A percentile compares a stretch with the other conserved stretches of the same genome.
Evolutionary conservation across 1,284 basidiomycete species (phyloP).

Genomic region (Marasmius oreades): DNA sequence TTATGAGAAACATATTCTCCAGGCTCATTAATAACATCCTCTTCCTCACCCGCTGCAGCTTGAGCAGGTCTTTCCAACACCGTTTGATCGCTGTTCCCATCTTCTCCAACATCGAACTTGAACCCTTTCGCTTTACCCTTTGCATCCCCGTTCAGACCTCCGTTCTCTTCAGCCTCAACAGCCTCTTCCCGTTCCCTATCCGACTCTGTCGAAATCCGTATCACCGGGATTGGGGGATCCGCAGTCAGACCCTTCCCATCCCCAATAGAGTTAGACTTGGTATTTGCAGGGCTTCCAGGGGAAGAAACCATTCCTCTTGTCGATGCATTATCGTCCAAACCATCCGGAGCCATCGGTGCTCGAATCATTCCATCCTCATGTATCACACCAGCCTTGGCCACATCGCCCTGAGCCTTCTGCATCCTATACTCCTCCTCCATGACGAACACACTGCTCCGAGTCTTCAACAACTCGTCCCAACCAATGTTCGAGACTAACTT

Average conservation of each 20-base stretch:
- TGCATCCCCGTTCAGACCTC: slow-evolving; percentile 52
- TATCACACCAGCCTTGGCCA: slow-evolving; percentile 35
- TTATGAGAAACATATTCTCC: slow-evolving; percentile 21
- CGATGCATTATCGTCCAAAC: slow-evolving; percentile 73
- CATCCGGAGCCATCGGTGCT: slow-evolving; percentile 25
- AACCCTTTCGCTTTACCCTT: slow-evolving; percentile 22
- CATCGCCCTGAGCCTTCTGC: slow-evolving; percentile 71
- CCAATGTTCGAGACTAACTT: slow-evolving; percentile 91
- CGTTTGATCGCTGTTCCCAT: too few relatives aligned
- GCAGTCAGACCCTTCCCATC: slow-evolving; percentile 12
- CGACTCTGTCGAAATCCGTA: slow-evolving; percentile 85
- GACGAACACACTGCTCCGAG: slow-evolving; percentile 92
- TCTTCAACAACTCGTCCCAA: slow-evolving; percentile 97
- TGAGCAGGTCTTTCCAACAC: slow-evolving; percentile 60
- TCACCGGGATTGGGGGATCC: slow-evolving; percentile 64
- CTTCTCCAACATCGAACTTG: slow-evolving; percentile 18
- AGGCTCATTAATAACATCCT: slow-evolving; percentile 22
- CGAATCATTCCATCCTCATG: slow-evolving; percentile 53
- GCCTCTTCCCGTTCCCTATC: slow-evolving; percentile 37
- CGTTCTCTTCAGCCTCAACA: slow-evolving; percentile 24
- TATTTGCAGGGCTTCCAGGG: slow-evolving; percentile 29
- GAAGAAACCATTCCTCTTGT: slow-evolving; percentile 52
- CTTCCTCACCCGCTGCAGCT: slow-evolving; percentile 42
- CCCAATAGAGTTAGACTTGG: slow-evolving; percentile 15
- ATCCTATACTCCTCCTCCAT: slow-evolving; percentile 99